Evolutionary conservation across 2,329 filamentous ascomycete genomes (phyloP), one percentile per base, ranked within the genome.

Genomic region (Stemphylium vesicarium): DNA sequence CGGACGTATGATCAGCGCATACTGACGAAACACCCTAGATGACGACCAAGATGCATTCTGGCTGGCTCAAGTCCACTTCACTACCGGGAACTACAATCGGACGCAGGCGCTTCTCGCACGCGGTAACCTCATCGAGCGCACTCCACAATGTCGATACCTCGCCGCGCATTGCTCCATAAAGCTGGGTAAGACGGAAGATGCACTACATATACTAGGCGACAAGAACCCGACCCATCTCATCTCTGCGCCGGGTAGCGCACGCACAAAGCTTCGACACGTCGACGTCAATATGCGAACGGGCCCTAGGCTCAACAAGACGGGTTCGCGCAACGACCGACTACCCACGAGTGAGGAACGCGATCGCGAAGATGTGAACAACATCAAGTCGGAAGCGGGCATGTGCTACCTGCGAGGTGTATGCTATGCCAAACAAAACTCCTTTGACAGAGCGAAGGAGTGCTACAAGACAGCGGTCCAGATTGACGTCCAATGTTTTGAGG

Each of bases 41-140:
- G 90, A 94, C 74, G 92, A 96, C 70, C 88, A 91, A 62, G 95
- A 99, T 75, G 94, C 93, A 36, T 96, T 96, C 73, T 97, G 92
- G 89, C 88, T 99, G 38, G 95, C 95, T n/a, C 94, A 98, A 78
- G 92, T 96, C 33, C 94, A 99, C 77, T 99, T 98, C 78, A 90
- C 89, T 46, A 95, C 92, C 43, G 93, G 92, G 67, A 96, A 98
- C 80, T 97, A 96, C 76, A 95, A 90, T 8, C 90, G 95, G 68
- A 93, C 95, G 2, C 88, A 96, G 68, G 85, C 91, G 20, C 90
- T 97, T 62, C 86, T 99, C 58, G 86, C 88, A 26, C 89, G 91
- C 68, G 89, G 93, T 74, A 90, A 96, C 74, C 85, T 98, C 59
- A 85, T 95, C 65, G 79, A 85, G 39, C 87, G 90, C 66, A 97